Evolutionary conservation across 2,329 filamentous ascomycete genomes (phyloP).

Genomic region (Fonsecaea erecta): DNA sequence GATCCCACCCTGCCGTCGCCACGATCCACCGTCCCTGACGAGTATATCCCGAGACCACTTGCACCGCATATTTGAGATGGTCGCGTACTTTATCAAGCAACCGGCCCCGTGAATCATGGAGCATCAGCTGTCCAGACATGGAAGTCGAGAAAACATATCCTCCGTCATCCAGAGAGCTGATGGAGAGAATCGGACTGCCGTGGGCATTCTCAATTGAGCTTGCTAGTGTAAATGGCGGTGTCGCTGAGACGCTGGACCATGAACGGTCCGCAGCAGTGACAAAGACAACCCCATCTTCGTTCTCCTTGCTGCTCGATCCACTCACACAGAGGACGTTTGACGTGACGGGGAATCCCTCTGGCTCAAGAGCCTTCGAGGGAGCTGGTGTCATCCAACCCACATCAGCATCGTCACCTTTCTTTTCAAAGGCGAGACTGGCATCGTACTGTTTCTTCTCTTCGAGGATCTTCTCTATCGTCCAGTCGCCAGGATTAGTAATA

Average conservation of each 20-base stretch:
- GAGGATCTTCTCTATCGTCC: conserved; percentile 64
- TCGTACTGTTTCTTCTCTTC: conserved; percentile 66
- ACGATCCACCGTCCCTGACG: conserved; percentile 30
- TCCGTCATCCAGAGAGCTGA: conserved; percentile 47
- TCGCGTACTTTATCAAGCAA: conserved; percentile 55
- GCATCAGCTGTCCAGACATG: conserved; percentile 63
- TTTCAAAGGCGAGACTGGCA: conserved; percentile 60
- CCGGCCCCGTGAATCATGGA: conserved; percentile 47
- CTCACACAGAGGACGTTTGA: conserved; percentile 39
- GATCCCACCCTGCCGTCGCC: conserved; percentile 67
- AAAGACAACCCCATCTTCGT: conserved; percentile 19
- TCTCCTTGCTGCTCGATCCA: conserved; percentile 10
- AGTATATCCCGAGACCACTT: conserved; percentile 41
- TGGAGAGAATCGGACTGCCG: conserved; percentile 57
- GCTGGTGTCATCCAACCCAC: conserved; percentile 53
- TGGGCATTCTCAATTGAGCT: conserved; percentile 27
- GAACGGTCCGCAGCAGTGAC: conserved; percentile 33
- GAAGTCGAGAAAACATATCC: conserved; percentile 57
- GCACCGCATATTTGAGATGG: conserved; percentile 64
- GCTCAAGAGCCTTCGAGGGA: conserved; percentile 30
- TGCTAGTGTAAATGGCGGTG: conserved; percentile 19
- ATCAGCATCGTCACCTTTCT: conserved; percentile 52
- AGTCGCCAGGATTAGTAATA: conserved; percentile 43
- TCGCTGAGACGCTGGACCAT: conserved; percentile 21
- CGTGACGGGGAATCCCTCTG: conserved; percentile 23